Base-by-base conservation (phyloP, 192 early-diverging fungal species). In the Chytriomyces sp. region DNA sequence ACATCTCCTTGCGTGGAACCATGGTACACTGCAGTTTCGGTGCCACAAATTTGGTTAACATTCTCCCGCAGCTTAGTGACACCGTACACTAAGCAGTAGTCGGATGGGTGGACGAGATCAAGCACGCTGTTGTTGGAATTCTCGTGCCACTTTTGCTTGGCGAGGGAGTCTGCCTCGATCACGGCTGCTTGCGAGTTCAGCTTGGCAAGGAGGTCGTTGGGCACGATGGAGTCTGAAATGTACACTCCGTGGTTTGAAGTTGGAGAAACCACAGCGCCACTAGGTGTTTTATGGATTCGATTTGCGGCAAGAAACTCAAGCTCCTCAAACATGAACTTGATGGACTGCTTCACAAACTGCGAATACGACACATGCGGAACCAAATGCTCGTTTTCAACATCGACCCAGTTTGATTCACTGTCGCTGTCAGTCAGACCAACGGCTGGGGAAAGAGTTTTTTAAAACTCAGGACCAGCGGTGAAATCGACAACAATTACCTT, bases 101-200 rank as follows among this genome's bases (percentile, higher is more conserved):
- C 71, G 16, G 83, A 88, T 35, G 88, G 88, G 70, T 90, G 87
- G 24, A 91, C 77, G 28, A 89, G 75, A 64, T 87, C 83, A 48
- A 88, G 79, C 11, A 88, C 83, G 61, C 81, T 67, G 6, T 73
- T 28, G 44, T 87, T 76, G 26, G 77, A 63, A 10, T 80, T 77
- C 3, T 82, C 82, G 75, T 89, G 84, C 84, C 84, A 84, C 18
- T 86, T 78, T 23, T 86, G n/a, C n/a, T 74, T 45, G 0, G 11
- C 35, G 13, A 77, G 48, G 3, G 79, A 43, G 6, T 23, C 70
- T n/a, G 69, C n/a, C 61, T 83, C 82, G 20, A 73, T 6, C 8
- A 61, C 4, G 10, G 53, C 28, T 11, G 61, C 71, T 18, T 60
- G 35, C 0, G 8, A 7, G 18, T 18, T 11, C 4, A 73, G 35